A percentile compares a stretch with the other conserved stretches of the same genome.
These are phyloP conservation scores for Bauhinia variegata DNA, from an alignment of 306 rosid species.

Conservation along the genomic window DNA sequence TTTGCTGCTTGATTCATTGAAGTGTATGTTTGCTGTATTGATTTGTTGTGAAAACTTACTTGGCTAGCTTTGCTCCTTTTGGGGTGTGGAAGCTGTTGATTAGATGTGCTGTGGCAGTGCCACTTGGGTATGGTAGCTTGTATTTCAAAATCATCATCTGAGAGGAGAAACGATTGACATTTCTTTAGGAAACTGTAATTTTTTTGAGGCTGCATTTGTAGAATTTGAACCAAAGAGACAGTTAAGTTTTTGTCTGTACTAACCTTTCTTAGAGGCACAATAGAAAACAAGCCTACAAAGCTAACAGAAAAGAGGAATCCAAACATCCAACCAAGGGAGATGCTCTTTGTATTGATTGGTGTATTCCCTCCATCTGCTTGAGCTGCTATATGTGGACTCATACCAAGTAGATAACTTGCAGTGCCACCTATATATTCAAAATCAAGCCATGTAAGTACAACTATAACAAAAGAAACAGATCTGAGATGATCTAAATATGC, in stretches of 20 bases:
- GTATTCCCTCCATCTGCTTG: no score
- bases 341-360: constrained; percentile 29
- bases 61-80: constrained; percentile 62
- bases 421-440: no score
- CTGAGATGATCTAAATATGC: no score
- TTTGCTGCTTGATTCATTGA: no score
- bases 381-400: no score
- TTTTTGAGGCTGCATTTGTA: background rate
- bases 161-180: background rate
- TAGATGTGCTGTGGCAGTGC: constrained; percentile 67
- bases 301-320: constrained; percentile 58
- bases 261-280: constrained; percentile 63
- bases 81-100: constrained; percentile 70
- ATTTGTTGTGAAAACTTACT: constrained; percentile 31
- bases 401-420: no score
- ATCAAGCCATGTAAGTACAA: no score
- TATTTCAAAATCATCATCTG: constrained; percentile 58
- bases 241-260: no score
- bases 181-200: background rate
- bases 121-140: constrained; percentile 66
- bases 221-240: no score
- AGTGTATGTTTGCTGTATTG: no score
- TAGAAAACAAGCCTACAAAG: constrained; percentile 59
- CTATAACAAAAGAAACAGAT: no score
- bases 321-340: constrained; percentile 59